Conservation (phyloP, 2,329 filamentous ascomycete genomes). For the Aspergillus candidus region DNA sequence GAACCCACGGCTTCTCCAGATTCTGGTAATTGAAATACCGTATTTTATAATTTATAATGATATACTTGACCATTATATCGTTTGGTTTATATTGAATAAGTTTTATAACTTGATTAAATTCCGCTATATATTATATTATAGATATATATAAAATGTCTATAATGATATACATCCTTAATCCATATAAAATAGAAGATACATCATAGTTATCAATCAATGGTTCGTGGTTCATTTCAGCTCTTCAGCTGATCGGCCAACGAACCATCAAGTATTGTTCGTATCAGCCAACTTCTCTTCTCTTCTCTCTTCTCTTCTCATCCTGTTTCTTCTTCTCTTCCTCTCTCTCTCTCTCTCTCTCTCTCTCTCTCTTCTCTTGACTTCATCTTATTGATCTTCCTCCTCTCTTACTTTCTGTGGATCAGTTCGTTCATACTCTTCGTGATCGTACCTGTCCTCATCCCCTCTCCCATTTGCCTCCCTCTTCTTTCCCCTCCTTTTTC, state of each 20-base stretch:
- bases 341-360: no score
- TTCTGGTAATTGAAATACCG: background rate
- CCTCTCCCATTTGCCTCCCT: background rate
- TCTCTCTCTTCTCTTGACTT: background rate
- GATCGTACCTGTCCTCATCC: background rate
- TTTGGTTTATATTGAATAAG: background rate
- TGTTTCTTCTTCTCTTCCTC: background rate
- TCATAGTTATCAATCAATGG: no score
- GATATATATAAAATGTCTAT: no score
- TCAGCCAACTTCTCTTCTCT: background rate
- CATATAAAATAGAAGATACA: no score
- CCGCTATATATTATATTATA: no score
- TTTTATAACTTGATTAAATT: no score
- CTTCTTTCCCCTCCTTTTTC: constrained; percentile 1
- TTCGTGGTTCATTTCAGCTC: no score
- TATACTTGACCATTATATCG: constrained; percentile 2
- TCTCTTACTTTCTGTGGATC: background rate
- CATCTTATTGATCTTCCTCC: constrained; percentile 2
- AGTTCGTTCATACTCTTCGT: no score
- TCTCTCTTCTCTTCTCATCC: background rate
- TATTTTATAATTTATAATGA: background rate
- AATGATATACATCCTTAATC: no score
- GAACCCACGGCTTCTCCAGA: background rate
- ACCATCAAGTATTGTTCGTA: no score
- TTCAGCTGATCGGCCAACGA: no score